These are phyloP conservation scores for Butyriboletus loyo DNA, from an alignment of 768 basidiomycete species.

Conservation along the genomic window DNA sequence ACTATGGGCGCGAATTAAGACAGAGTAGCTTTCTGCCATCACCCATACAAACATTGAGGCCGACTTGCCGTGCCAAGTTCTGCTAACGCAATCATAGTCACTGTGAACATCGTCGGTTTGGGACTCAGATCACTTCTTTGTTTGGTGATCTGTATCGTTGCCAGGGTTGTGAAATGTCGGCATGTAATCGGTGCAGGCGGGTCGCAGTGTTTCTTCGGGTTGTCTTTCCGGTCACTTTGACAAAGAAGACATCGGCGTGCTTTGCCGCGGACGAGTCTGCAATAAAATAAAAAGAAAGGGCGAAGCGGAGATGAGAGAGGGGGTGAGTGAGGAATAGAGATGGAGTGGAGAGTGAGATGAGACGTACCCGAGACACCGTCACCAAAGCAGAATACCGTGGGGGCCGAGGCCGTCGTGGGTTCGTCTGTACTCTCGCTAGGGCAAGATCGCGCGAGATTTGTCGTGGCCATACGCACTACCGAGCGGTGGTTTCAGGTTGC, in stretches of 20 bases:
- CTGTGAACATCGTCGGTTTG: too few species aligned
- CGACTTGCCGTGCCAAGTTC: too few species aligned
- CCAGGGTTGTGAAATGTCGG: conserved; percentile 31
- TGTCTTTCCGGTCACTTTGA: conserved; percentile 78
- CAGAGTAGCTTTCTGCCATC: too few species aligned
- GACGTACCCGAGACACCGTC: conserved; percentile 90
- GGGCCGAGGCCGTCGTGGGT: conserved; percentile 33
- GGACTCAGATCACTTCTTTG: too few species aligned
- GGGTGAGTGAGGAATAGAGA: not conserved
- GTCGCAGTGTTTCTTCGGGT: conserved; percentile 82
- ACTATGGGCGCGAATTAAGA: too few species aligned
- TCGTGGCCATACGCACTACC: conserved; percentile 84
- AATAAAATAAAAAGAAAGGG: too few species aligned
- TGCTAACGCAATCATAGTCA: too few species aligned
- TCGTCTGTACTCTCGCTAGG: conserved; percentile 57
- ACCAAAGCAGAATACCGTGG: conserved; percentile 93
- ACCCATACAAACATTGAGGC: too few species aligned
- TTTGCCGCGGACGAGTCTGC: conserved; percentile 91
- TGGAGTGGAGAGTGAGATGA: not conserved
- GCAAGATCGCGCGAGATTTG: conserved; percentile 92
- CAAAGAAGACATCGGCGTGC: conserved; percentile 93
- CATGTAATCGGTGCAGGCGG: conserved; percentile 37
- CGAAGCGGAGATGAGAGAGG: not conserved
- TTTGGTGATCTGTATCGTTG: conserved; percentile 34
- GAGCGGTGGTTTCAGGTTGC: not conserved